Evolutionary conservation across 2,329 filamentous ascomycete genomes (phyloP), one percentile per base, ranked within the genome.

Genomic region (Stachybotrys echinatus): DNA sequence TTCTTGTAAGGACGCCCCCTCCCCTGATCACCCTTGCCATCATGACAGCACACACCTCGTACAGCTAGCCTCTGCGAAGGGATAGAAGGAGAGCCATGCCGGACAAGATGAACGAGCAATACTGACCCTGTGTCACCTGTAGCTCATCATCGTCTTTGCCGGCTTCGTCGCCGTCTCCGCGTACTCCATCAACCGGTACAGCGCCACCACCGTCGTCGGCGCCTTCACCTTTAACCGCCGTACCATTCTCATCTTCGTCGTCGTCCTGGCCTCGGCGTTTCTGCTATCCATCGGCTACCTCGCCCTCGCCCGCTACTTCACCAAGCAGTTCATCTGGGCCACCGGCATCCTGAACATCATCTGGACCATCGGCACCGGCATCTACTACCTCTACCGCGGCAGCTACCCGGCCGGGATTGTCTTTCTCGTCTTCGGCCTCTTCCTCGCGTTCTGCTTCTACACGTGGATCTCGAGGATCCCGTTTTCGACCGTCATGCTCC

Each of bases 241-340:
- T 67, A 96, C 90, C 0, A 76, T 96, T 39, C 82, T 95, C 39
- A 78, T 96, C 17, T 95, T 97, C 66, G 77, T 81, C 31, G 92
- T 95, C 64, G 82, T 88, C 7, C 76, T 96, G 7, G 80, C 73
- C 17, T 76, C 91, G 38, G 88, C 90, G 5, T 76, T 92, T 20
- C 77, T 89, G 2, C 73, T 96, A 40, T 92, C 88, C 34, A 88
- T 83, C 62, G 75, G 71, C 20, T 97, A 96, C 65, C 83, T 96
- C 59, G 82, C 83, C 68, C 67, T 85, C 2, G 88, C 89, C 6
- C 83, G 90, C 49, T 71, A 80, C 44, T 92, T 92, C 56, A 91
- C 92, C 4, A 95, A 94, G 70, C 82, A 89, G 62, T 91, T 96
- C 58, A 95, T 96, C 64, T 96, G 90, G 89, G 81, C 91, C 38